A percentile compares a stretch with the other conserved stretches of the same genome.
Evolutionary conservation across 345 rosid species (phyloP).

Genomic region (Erodium maritimum): DNA sequence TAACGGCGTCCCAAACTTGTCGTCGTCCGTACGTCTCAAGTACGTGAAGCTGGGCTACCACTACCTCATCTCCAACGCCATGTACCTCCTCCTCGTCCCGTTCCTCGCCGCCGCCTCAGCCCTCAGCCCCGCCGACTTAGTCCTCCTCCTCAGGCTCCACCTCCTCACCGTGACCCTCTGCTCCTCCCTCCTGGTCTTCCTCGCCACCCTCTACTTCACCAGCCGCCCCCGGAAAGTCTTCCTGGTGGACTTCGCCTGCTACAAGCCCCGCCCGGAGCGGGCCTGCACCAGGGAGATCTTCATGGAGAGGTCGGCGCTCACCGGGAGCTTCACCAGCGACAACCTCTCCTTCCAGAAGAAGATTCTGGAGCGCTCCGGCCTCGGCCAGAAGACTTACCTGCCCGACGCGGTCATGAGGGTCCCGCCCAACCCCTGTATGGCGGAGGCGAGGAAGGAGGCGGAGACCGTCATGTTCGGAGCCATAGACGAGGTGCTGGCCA

Average conservation of each 20-base stretch:
- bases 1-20: no score
- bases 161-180: conserved; percentile 35
- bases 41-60: conserved; percentile 38
- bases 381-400: conserved; percentile 21
- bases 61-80: conserved; percentile 21
- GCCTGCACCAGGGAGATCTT: no score
- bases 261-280: no score
- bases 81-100: conserved; percentile 32
- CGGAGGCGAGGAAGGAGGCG: conserved; percentile 32
- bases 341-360: conserved; percentile 19
- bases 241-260: no score
- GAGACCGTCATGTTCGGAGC: no score
- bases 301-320: no score
- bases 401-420: conserved; percentile 20
- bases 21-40: conserved; percentile 37
- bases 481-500: conserved; percentile 26
- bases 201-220: no score
- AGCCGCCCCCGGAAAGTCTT: no score
- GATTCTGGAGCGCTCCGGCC: conserved; percentile 24
- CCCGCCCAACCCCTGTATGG: conserved; percentile 28
- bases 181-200: no score
- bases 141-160: conserved; percentile 35
- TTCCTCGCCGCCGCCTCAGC: conserved; percentile 26
- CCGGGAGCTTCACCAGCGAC: conserved; percentile 11
- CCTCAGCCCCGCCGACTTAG: conserved; percentile 23